Evolutionary conservation across 805 yeast genomes (phyloP).

Genomic region (Yamadazyma endophytica): DNA sequence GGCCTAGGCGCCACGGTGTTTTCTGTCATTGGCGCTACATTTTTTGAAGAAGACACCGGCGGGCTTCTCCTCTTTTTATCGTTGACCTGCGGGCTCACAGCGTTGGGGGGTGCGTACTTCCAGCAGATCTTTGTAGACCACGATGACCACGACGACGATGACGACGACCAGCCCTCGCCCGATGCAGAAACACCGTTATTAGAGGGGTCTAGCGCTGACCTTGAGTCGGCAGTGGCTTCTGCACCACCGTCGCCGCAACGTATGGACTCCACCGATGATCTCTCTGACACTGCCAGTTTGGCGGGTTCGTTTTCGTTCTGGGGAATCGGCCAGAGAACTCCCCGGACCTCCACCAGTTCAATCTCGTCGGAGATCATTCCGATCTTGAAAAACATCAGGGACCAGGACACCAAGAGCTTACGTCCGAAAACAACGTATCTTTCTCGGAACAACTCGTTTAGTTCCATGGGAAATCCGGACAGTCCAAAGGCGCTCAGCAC

Average conservation of each 20-base stretch:
- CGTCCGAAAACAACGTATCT: slow-evolving; percentile 5
- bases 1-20: slow-evolving; percentile 70
- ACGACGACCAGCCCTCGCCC: too few relatives aligned
- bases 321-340: slow-evolving; percentile 36
- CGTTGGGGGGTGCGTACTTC: slow-evolving; percentile 44
- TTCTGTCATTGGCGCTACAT: slow-evolving; percentile 51
- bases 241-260: background rate
- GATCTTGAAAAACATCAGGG: slow-evolving; percentile 9
- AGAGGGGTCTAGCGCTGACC: too few relatives aligned
- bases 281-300: slow-evolving; percentile 7
- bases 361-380: slow-evolving; percentile 13
- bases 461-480: slow-evolving; percentile 2
- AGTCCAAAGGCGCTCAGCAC: slow-evolving; percentile 1
- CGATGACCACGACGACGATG: slow-evolving; percentile 17
- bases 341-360: slow-evolving; percentile 16
- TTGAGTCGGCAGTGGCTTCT: background rate
- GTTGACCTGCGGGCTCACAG: slow-evolving; percentile 44
- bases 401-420: slow-evolving; percentile 3
- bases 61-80: slow-evolving; percentile 55
- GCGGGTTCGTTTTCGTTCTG: slow-evolving; percentile 36
- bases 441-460: slow-evolving; percentile 8
- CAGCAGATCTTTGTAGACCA: slow-evolving; percentile 33
- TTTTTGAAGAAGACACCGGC: slow-evolving; percentile 50
- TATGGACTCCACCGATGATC: background rate
- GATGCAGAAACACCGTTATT: too few relatives aligned